Percentiles rank a stretch among this genome's conserved stretches.
phyloP scores from a whole-genome alignment of 1,284 basidiomycete genomes.

The Naganishia albida region DNA sequence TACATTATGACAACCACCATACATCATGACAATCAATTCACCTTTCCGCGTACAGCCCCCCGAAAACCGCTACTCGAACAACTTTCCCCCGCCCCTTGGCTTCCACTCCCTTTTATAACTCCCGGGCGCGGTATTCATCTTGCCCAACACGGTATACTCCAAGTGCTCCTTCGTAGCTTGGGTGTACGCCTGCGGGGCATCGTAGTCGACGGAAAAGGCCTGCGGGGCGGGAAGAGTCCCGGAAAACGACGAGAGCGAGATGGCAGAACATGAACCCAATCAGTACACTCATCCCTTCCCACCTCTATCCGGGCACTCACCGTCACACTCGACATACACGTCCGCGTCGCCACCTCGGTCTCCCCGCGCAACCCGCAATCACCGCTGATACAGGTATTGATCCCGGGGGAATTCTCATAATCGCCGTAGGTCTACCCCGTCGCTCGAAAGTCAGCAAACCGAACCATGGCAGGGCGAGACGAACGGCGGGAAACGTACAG shows the following conservation, averaged over 20 bases:
- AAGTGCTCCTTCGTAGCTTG: conserved; percentile 29
- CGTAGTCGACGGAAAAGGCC: conserved; percentile 30
- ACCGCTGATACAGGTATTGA: conserved; percentile 28
- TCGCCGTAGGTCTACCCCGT: too few relatives aligned
- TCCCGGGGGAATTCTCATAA: conserved; percentile 5
- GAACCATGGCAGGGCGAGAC: too few relatives aligned
- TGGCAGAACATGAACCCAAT: too few relatives aligned
- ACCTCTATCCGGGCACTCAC: too few relatives aligned
- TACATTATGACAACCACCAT: background rate
- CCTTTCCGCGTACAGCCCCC: background rate
- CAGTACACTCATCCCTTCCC: too few relatives aligned
- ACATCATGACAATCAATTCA: background rate
- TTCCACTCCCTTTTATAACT: conserved; percentile 25
- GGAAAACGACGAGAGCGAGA: background rate
- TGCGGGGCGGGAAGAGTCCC: background rate
- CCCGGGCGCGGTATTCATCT: conserved; percentile 29
- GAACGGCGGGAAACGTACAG: background rate
- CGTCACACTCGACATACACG: conserved; percentile 25
- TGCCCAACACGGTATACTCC: conserved; percentile 31
- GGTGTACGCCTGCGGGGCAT: conserved; percentile 28
- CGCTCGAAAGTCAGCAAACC: background rate
- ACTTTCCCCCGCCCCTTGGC: conserved; percentile 22
- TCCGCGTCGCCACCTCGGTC: conserved; percentile 23
- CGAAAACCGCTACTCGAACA: conserved; percentile 7
- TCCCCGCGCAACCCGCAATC: conserved; percentile 26